Evolutionary conservation across 768 basidiomycete species (phyloP).

Genomic region (Podaxis mareebaensis): DNA sequence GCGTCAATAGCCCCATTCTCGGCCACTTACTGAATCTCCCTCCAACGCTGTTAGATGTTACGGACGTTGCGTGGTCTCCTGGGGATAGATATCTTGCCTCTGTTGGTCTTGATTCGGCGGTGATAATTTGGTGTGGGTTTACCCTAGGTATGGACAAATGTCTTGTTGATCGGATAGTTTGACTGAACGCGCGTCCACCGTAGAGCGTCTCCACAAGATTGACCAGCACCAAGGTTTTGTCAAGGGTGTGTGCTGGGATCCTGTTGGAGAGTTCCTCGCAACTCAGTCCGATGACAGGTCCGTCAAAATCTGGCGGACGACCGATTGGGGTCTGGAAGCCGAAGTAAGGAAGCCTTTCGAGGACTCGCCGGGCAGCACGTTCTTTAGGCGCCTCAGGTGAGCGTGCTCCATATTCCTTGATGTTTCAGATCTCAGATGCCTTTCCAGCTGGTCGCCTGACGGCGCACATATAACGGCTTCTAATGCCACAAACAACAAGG

Average conservation of each 20-base stretch:
- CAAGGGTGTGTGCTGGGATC: slow-evolving; percentile 99
- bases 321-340: slow-evolving; percentile 85
- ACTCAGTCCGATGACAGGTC: slow-evolving; percentile 96
- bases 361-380: slow-evolving; percentile 92
- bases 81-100: slow-evolving; percentile 92
- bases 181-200: neutral
- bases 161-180: neutral
- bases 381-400: slow-evolving; percentile 88
- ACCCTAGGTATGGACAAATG: slow-evolving; percentile 66
- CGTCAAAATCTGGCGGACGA: slow-evolving; percentile 95
- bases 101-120: slow-evolving; percentile 88
- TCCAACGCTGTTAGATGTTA: slow-evolving; percentile 64
- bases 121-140: slow-evolving; percentile 92
- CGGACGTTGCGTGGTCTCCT: slow-evolving; percentile 93
- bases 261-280: slow-evolving; percentile 96
- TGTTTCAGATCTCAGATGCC: neutral
- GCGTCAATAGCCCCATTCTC: slow-evolving; percentile 24
- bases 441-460: slow-evolving; percentile 91
- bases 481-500: slow-evolving; percentile 94
- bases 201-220: slow-evolving; percentile 83
- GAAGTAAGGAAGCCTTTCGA: slow-evolving; percentile 90
- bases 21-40: slow-evolving; percentile 2
- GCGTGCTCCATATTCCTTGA: slow-evolving; percentile 12
- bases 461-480: slow-evolving; percentile 98
- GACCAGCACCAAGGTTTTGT: slow-evolving; percentile 95